Evolutionary conservation across 768 basidiomycete genomes (phyloP).

Genomic region (Pleurotus tuoliensis): DNA sequence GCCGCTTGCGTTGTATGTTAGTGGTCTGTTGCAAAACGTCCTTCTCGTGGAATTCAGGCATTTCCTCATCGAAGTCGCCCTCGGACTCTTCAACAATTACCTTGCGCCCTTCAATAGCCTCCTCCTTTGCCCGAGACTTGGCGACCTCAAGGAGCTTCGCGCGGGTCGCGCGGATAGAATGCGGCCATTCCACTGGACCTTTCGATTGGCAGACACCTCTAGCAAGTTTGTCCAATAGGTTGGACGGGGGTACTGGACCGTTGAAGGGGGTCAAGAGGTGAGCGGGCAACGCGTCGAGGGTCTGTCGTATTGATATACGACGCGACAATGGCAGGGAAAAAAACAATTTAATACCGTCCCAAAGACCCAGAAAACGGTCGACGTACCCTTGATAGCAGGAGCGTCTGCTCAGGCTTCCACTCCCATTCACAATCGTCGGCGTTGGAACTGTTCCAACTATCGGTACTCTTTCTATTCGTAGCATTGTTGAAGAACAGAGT

Average conservation of each 20-base stretch:
- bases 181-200: conserved; percentile 76
- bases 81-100: conserved; percentile 45
- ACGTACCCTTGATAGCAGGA: conserved; percentile 63
- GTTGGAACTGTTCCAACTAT: conserved; percentile 84
- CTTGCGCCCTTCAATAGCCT: conserved; percentile 31
- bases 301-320: conserved; percentile 35
- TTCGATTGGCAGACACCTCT: conserved; percentile 73
- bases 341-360: background rate
- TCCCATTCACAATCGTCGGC: conserved; percentile 62
- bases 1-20: conserved; percentile 39
- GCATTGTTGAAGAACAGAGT: conserved; percentile 47
- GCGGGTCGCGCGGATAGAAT: conserved; percentile 78
- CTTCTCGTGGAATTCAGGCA: conserved; percentile 21
- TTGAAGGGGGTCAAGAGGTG: conserved; percentile 88
- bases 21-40: conserved; percentile 46
- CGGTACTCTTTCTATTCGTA: conserved; percentile 65
- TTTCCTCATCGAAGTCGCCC: conserved; percentile 14
- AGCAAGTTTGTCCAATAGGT: conserved; percentile 84
- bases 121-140: conserved; percentile 60
- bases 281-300: conserved; percentile 76
- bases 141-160: conserved; percentile 78
- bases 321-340: conserved; percentile 9
- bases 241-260: conserved; percentile 78
- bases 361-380: conserved; percentile 12
- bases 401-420: conserved; percentile 72